Evolutionary conservation across 257 asterid species (phyloP).

Genomic region (Ehretia macrophylla): DNA sequence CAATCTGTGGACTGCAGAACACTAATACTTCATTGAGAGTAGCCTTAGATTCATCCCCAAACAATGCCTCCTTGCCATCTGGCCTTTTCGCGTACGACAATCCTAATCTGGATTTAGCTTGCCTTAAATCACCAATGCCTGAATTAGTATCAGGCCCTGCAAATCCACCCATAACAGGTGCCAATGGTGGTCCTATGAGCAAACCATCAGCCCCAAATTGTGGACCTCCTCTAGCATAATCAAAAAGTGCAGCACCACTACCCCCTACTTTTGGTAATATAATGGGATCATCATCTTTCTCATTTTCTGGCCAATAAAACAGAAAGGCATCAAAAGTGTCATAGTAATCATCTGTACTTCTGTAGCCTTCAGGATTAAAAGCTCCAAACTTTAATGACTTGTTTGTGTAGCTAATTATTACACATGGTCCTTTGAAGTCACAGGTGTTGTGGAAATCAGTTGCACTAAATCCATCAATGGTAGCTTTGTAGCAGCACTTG

Average conservation of each 20-base stretch:
- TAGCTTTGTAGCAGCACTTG: conserved; percentile 83
- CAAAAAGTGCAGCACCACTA: conserved; percentile 90
- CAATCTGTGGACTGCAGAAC: conserved; percentile 92
- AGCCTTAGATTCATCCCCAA: conserved; percentile 68
- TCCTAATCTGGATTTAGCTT: conserved; percentile 83
- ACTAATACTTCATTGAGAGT: conserved; percentile 60
- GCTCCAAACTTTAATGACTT: conserved; percentile 71
- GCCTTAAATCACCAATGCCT: conserved; percentile 75
- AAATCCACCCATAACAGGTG: conserved; percentile 93
- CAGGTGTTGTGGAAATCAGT: conserved; percentile 63
- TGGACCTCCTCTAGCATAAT: conserved; percentile 92
- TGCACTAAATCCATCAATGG: conserved; percentile 80
- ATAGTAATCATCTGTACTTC: conserved; percentile 89
- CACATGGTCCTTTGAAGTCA: conserved; percentile 94
- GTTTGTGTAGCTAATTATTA: conserved; percentile 66
- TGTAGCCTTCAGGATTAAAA: conserved; percentile 82
- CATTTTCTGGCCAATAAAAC: conserved; percentile 54
- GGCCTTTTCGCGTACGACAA: conserved; percentile 73
- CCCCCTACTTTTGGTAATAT: conserved; percentile 81
- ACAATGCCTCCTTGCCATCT: conserved; percentile 78
- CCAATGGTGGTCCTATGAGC: conserved; percentile 81
- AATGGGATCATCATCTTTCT: conserved; percentile 23
- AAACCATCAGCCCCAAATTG: conserved; percentile 92
- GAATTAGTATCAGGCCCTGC: conserved; percentile 89
- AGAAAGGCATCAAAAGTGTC: conserved; percentile 82